These are phyloP conservation scores for Sinapis alba DNA, from an alignment of 441 rosid species.

Conservation along the genomic window DNA sequence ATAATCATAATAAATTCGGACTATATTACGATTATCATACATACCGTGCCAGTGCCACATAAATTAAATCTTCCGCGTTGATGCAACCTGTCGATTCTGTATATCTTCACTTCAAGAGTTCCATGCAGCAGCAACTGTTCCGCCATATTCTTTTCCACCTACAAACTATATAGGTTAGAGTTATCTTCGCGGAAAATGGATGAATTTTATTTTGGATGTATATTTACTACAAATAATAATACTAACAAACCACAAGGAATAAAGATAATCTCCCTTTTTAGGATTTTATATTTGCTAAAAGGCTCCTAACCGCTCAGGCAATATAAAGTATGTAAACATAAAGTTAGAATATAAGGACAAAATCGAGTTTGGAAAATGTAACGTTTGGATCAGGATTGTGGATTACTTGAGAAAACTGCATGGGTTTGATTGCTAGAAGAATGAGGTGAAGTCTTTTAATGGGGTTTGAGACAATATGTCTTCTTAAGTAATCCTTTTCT, in stretches of 20 bases:
- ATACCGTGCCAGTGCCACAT: constrained; percentile 41
- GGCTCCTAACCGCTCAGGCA: background rate
- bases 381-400: constrained; percentile 34
- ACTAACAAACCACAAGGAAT: constrained; percentile 21
- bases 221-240: background rate
- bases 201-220: background rate
- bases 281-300: constrained; percentile 1
- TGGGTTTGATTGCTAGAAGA: constrained; percentile 23
- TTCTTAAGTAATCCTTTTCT: constrained; percentile 27
- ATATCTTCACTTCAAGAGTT: constrained; percentile 48
- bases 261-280: constrained; percentile 12
- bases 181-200: background rate
- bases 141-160: constrained; percentile 35
- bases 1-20: background rate
- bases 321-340: constrained; percentile 1
- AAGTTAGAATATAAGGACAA: constrained; percentile 14
- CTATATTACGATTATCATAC: background rate
- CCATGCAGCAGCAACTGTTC: constrained; percentile 61
- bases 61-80: constrained; percentile 43
- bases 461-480: constrained; percentile 20
- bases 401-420: constrained; percentile 37
- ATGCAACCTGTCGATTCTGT: constrained; percentile 43
- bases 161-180: background rate
- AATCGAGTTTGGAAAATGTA: constrained; percentile 17
- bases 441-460: constrained; percentile 20